Evolutionary conservation across 495 filamentous ascomycete genomes (phyloP), one percentile per base, ranked within the genome.

Genomic region (Tuber aestivum): DNA sequence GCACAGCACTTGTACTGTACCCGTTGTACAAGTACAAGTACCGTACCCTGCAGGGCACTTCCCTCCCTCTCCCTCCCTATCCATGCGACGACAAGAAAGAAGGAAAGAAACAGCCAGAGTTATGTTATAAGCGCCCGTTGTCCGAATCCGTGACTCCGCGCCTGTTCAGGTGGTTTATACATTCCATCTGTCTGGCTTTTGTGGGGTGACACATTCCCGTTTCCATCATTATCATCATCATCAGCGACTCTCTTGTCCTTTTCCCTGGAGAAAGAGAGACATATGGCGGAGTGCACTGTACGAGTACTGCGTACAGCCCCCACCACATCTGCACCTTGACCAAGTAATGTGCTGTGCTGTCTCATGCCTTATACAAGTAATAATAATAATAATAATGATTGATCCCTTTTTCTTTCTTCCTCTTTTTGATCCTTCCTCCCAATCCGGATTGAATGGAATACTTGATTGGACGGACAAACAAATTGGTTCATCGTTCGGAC

Each of bases 141-240:
- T 65, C 56, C 14, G n/a, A 20, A 65, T 16, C 27, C 7, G 27
- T 35, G 27, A 27, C 56, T 20, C 56, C 16, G 56, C 27, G 56
- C 27, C 56, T 65, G 32, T 65, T 18, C 56, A 32, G 56, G 56
- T 65, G 56, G 12, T n/a, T n/a, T 0, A 18, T 65, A 32, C 27
- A n/a, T n/a, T n/a, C n/a, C n/a, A n/a, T n/a, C n/a, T n/a, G n/a
- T n/a, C 56, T 65, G 27, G 27, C n/a, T n/a, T 65, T 61, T 65
- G 56, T 35, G 56, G 56, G 56, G 16, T 65, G 56, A 65, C 56
- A 65, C 56, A 65, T 65, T 65, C 56, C 56, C 56, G 27, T 65
- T 65, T 18, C 27, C 14, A 65, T n/a, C n/a, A n/a, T n/a, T n/a
- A n/a, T n/a, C n/a, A n/a, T n/a, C n/a, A n/a, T n/a, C n/a, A n/a